Base-by-base conservation (phyloP, 768 basidiomycete species). In the Ephemerocybe angulata region DNA sequence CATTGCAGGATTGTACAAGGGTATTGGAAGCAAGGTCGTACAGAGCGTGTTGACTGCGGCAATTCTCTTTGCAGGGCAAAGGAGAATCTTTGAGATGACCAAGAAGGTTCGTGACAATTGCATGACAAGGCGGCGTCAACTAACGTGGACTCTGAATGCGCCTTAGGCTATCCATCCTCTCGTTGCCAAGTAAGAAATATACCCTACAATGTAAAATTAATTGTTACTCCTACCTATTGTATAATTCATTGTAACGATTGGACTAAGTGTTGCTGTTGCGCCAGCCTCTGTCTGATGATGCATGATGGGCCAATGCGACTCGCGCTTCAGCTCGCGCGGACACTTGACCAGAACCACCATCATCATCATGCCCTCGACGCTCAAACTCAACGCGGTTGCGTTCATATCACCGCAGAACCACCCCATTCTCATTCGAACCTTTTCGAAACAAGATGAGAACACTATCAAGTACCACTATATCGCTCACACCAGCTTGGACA, bases 1-100 rank as follows among this genome's bases (percentile, higher is more conserved):
- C 2, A 59, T 88, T n/a, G 76, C 74, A 61, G 94, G 94, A 2
- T 68, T 97, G 21, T 97, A 97, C 76, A 88, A 83, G 60, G 95
- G 95, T 5, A 81, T 95, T 25, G 79, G 79, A 13, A 90, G 87
- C 63, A 99, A 99, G 73, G 83, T 99, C 21, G 55, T 90, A 4
- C 96, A 98, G 70, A 93, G 89, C 59, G 91, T 97, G 1, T 77
- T 98, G 48, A 96, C 93, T 7, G 94, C 94, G 15, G 93, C 93
- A 5, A 92, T 98, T 61, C 78, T 98, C 60, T 98, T 98, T 66
- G 89, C 87, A 13, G 84, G 89, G 6, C 96, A 98, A 70, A 81
- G 86, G 63, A 80, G 93, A 59, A 83, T 90, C 52, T 91, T 85
- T 54, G 86, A 90, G 61, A 57, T 86, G n/a, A 84, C 82, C 12